Percentiles rank a stretch among this genome's conserved stretches.
phyloP scores from a whole-genome alignment of 2,329 filamentous ascomycete species.

The Aureobasidium sp. region DNA sequence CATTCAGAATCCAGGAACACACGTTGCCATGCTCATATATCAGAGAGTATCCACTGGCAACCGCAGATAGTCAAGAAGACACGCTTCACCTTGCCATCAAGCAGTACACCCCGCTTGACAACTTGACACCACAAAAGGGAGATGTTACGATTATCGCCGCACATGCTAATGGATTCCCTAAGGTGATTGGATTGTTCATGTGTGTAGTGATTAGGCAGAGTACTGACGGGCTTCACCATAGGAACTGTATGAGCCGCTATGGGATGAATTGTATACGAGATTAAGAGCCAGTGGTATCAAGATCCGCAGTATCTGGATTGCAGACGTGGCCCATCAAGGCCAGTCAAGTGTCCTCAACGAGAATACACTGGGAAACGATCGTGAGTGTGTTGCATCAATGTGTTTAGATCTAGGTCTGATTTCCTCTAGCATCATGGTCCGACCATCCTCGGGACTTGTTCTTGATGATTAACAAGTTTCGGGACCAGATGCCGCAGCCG shows the following conservation, averaged over 20 bases:
- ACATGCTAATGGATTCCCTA: constrained; percentile 89
- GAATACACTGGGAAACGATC: constrained; percentile 69
- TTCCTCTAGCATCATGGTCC: constrained; percentile 63
- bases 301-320: constrained; percentile 80
- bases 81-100: constrained; percentile 68
- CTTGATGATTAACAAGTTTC: constrained; percentile 77
- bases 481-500: constrained; percentile 68
- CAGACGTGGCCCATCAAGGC: constrained; percentile 81
- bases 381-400: constrained; percentile 38
- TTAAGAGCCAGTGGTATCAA: constrained; percentile 53
- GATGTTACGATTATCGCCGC: constrained; percentile 79
- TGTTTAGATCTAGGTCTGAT: not conserved
- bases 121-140: constrained; percentile 57
- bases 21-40: constrained; percentile 67
- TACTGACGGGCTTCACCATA: constrained; percentile 26
- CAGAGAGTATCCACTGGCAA: constrained; percentile 69
- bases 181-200: constrained; percentile 34
- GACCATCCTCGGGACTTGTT: constrained; percentile 80
- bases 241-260: constrained; percentile 89
- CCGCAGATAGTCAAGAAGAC: constrained; percentile 64
- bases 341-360: constrained; percentile 72
- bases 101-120: constrained; percentile 74
- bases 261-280: constrained; percentile 66
- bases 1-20: constrained; percentile 66
- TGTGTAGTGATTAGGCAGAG: not conserved